Conservation (phyloP, 257 asterid genomes). For the Thymus quinquecostatus region DNA sequence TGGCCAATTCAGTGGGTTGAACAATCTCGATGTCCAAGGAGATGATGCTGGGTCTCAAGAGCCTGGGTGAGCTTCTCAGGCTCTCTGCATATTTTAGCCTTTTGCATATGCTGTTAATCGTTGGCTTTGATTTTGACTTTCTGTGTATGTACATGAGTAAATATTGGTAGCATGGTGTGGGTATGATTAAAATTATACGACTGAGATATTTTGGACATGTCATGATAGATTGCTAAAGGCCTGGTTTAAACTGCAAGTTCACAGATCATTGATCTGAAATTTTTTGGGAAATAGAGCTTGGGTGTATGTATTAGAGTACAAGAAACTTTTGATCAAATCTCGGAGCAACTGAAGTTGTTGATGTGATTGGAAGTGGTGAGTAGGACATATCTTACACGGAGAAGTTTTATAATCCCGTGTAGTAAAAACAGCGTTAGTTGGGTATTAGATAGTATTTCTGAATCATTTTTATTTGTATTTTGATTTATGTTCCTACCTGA, state of each 20-base stretch:
- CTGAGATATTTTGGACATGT: not conserved
- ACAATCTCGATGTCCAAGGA: slow-evolving; percentile 68
- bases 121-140: slow-evolving; percentile 5
- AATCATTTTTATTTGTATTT: slow-evolving; percentile 6
- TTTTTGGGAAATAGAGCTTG: not conserved
- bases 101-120: slow-evolving; percentile 5
- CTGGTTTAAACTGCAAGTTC: not conserved
- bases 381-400: not conserved
- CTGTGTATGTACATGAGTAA: not conserved
- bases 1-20: slow-evolving; percentile 47
- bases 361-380: slow-evolving; percentile 19
- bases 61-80: slow-evolving; percentile 58
- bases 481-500: not conserved
- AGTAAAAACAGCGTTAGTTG: not conserved
- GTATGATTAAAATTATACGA: not conserved
- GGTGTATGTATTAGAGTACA: not conserved
- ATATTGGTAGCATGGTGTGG: not conserved
- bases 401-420: not conserved
- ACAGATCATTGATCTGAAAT: not conserved
- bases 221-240: slow-evolving; percentile 1
- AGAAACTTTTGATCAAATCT: not conserved
- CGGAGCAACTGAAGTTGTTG: not conserved
- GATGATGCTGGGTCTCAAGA: slow-evolving; percentile 76
- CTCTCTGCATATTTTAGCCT: not conserved
- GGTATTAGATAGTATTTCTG: not conserved